Evolutionary conservation across 2,329 filamentous ascomycete species (phyloP).

Genomic region (Pseudocercospora fijiensis): DNA sequence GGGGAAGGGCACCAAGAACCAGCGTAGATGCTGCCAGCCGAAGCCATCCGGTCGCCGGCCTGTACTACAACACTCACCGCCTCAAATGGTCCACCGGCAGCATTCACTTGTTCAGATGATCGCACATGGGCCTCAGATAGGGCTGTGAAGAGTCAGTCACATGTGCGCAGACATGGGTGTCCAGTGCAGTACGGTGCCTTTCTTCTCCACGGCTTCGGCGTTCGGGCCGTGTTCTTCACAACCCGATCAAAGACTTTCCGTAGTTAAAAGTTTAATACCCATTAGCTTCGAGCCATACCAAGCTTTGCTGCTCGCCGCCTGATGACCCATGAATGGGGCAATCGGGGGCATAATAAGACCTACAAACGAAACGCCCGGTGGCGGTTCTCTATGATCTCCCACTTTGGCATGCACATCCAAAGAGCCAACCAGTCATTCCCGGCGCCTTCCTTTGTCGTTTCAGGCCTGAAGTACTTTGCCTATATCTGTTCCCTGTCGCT

Average conservation of each 20-base stretch:
- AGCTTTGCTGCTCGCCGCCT: conserved; percentile 16
- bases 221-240: conserved; percentile 4
- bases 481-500: conserved; percentile 4
- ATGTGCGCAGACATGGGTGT: background rate
- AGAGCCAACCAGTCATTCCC: background rate
- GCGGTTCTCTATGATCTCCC: conserved; percentile 9
- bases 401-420: conserved; percentile 1
- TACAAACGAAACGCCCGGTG: conserved; percentile 11
- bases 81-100: background rate
- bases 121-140: background rate
- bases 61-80: background rate
- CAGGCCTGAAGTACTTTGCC: background rate
- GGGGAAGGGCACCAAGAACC: background rate
- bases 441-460: conserved; percentile 5
- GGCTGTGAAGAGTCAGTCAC: background rate
- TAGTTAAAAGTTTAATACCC: conserved; percentile 11
- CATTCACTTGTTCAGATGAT: background rate
- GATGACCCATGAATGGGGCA: conserved; percentile 14
- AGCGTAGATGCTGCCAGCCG: background rate
- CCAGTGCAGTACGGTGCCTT: background rate
- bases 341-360: conserved; percentile 3
- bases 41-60: background rate
- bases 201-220: background rate
- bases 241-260: conserved; percentile 1
- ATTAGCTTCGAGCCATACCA: conserved; percentile 18